Percentiles rank a stretch among this genome's conserved stretches.
Evolutionary conservation across 1,284 basidiomycete species (phyloP).

Genomic region (Cystobasidium slooffiae): DNA sequence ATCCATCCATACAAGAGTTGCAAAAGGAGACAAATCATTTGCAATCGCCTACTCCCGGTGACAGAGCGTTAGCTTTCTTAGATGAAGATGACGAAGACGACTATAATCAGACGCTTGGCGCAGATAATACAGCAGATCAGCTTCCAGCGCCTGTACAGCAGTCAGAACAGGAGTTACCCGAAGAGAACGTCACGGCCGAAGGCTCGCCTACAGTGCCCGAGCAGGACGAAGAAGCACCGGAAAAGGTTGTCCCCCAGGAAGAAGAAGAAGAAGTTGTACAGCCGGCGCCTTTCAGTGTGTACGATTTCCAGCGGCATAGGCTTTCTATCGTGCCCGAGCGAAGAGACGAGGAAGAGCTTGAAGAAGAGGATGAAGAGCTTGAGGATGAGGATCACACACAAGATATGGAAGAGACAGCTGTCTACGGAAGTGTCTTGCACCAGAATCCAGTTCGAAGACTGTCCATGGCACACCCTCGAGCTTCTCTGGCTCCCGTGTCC

Average conservation of each 20-base stretch:
- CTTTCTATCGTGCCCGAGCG: constrained; percentile 39
- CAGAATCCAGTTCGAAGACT: constrained; percentile 10
- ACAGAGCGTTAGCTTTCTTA: constrained; percentile 31
- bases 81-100: constrained; percentile 38
- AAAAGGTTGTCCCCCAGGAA: background rate
- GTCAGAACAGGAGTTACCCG: background rate
- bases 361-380: constrained; percentile 32
- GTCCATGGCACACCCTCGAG: constrained; percentile 18
- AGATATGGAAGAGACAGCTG: constrained; percentile 35
- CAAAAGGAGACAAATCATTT: constrained; percentile 20
- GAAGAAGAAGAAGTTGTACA: background rate
- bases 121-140: background rate
- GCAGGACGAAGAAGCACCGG: background rate
- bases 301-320: constrained; percentile 31
- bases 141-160: background rate
- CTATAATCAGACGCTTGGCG: background rate
- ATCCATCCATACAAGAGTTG: constrained; percentile 32
- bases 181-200: background rate
- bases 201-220: background rate
- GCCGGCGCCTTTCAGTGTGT: constrained; percentile 9
- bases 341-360: constrained; percentile 33
- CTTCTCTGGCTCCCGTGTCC: background rate
- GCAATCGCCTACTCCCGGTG: constrained; percentile 32
- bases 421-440: constrained; percentile 5
- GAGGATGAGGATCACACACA: constrained; percentile 27